Evolutionary conservation across 768 basidiomycete species (phyloP), one percentile per base, ranked within the genome.

Genomic region (Brasilioporus rufonigricans): DNA sequence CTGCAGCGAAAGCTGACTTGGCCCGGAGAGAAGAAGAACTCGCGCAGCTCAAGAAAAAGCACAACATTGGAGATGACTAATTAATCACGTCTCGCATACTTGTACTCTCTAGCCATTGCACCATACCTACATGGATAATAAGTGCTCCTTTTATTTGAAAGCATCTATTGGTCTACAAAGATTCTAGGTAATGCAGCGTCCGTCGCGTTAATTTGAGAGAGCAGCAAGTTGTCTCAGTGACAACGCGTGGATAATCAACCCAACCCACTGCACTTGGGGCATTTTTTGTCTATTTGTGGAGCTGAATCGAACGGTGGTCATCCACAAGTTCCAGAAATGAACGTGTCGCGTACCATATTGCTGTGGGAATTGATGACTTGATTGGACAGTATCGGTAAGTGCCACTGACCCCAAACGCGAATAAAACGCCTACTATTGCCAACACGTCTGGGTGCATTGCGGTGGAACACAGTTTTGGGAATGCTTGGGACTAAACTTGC

Each of bases 11-110:
- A 67, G 91, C 92, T 21, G 96, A 98, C 62, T 74, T 98, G 48
- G 91, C 92, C 14, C 84, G 85, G 62, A 78, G 96, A 65, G 96
- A 98, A 76, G 89, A 93, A 71, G 95, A 96, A 60, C 76, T 98
- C 33, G 84, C 82, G 1, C 84, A 86, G 60, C 77, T 95, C 65
- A 98, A 98, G 80, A 82, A 84, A 73, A 86, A 85, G 69, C 90
- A 93, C 68, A 72, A 93, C 61, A 91, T 95, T 61, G 87, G 86
- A 49, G 91, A 93, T 59, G 80, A 83, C 56, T 88, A 73, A 78
- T 50, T 43, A 58, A 54, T 60, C n/a, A 32, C 41, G 49, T 48
- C 59, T 59, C 40, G 13, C 43, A 46, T 40, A 44, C 62, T 45
- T 55, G 49, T 51, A 40, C 35, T 52, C 38, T 58, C 51, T 58